Evolutionary conservation across 805 yeast genomes (phyloP).

Genomic region (Blastobotrys terrestris): DNA sequence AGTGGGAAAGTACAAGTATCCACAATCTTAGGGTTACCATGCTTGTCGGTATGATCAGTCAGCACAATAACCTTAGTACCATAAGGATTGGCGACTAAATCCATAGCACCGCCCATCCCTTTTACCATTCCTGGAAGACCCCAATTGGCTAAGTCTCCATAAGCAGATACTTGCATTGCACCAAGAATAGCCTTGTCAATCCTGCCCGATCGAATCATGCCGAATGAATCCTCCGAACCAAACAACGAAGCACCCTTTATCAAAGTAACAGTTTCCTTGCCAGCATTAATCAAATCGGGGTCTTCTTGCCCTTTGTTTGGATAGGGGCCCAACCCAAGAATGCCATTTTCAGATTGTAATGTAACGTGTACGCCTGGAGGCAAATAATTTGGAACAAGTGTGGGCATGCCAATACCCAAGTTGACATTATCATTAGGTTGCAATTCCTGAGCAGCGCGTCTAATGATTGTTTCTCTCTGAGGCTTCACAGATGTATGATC

Average conservation of each 20-base stretch:
- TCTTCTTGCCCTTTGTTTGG: conserved; percentile 37
- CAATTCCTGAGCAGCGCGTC: conserved; percentile 43
- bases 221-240: conserved; percentile 47
- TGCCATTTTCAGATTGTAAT: conserved; percentile 45
- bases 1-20: conserved; percentile 29
- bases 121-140: conserved; percentile 45
- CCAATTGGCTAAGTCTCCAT: conserved; percentile 50
- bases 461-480: conserved; percentile 34
- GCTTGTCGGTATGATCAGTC: conserved; percentile 44
- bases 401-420: conserved; percentile 47
- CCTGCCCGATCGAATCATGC: conserved; percentile 44
- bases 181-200: conserved; percentile 42
- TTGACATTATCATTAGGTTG: conserved; percentile 39
- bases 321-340: conserved; percentile 46
- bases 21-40: conserved; percentile 43
- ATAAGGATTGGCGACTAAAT: conserved; percentile 42
- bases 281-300: conserved; percentile 45
- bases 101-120: conserved; percentile 57
- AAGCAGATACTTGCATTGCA: conserved; percentile 43
- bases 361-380: conserved; percentile 34
- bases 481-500: conserved; percentile 6
- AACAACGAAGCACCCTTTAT: conserved; percentile 41
- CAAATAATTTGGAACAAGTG: conserved; percentile 40
- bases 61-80: conserved; percentile 42
- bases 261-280: conserved; percentile 46